Conservation (phyloP, 345 rosid genomes). For the Reutealis trisperma region DNA sequence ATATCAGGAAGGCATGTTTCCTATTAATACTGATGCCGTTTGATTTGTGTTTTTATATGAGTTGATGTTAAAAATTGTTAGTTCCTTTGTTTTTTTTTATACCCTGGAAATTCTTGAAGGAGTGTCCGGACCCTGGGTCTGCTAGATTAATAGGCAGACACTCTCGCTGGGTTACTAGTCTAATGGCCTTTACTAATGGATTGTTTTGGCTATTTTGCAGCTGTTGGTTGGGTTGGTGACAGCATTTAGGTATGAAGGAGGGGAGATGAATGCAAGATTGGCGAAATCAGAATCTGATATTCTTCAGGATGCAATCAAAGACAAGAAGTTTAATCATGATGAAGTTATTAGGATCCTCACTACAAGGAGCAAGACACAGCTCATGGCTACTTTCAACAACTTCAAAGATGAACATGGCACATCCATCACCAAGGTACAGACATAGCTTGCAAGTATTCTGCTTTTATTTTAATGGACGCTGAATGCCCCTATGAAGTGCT, state of each 20-base stretch:
- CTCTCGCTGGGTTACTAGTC: too few species aligned
- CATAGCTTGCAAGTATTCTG: background rate
- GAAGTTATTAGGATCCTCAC: slow-evolving; percentile 56
- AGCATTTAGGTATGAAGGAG: slow-evolving; percentile 56
- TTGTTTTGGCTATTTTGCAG: slow-evolving; percentile 29
- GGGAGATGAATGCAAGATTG: slow-evolving; percentile 43
- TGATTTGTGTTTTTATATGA: background rate
- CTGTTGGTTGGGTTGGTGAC: slow-evolving; percentile 58
- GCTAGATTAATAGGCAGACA: too few species aligned
- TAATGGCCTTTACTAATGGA: background rate
- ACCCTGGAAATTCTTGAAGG: too few species aligned
- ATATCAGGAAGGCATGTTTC: slow-evolving; percentile 50
- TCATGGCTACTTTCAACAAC: slow-evolving; percentile 59
- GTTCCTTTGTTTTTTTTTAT: too few species aligned
- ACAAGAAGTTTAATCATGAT: slow-evolving; percentile 48
- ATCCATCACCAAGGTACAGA: slow-evolving; percentile 54
- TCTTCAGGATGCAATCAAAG: slow-evolving; percentile 51
- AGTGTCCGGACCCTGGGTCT: too few species aligned
- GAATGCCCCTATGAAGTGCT: too few species aligned
- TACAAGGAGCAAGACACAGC: slow-evolving; percentile 64
- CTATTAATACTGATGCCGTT: background rate
- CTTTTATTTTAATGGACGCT: background rate
- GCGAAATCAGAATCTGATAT: slow-evolving; percentile 50
- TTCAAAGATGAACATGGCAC: slow-evolving; percentile 49
- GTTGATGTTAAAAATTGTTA: too few species aligned